Conservation (phyloP, 306 rosid genomes). For the Gastrolobium villosum region DNA sequence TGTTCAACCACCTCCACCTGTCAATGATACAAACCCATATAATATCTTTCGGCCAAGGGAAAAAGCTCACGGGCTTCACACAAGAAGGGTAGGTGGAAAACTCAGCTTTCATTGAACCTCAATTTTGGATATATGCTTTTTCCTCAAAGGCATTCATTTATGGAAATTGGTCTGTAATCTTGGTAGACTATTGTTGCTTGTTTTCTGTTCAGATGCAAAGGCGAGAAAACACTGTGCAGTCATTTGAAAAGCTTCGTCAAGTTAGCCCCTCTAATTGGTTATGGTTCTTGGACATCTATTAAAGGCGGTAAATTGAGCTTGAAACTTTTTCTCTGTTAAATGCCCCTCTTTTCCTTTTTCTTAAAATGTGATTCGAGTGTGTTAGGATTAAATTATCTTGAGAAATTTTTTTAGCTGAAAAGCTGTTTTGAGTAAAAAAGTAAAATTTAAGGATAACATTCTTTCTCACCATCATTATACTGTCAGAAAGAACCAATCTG, state of each 20-base stretch:
- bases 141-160: background rate
- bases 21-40: slow-evolving; percentile 96
- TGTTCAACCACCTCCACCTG: slow-evolving; percentile 97
- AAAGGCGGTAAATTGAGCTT: background rate
- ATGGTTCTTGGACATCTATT: background rate
- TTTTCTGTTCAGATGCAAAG: slow-evolving; percentile 74
- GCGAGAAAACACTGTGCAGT: slow-evolving; percentile 90
- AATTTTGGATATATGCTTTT: slow-evolving; percentile 33
- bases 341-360: background rate
- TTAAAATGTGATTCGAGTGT: too few species aligned
- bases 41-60: slow-evolving; percentile 99
- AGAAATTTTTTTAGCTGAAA: too few species aligned
- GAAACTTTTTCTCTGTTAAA: background rate
- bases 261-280: slow-evolving; percentile 51
- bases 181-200: background rate
- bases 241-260: slow-evolving; percentile 94
- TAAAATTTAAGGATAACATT: too few species aligned
- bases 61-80: slow-evolving; percentile 96
- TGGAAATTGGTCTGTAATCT: background rate
- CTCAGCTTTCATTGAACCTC: slow-evolving; percentile 26
- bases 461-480: too few species aligned
- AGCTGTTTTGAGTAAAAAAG: too few species aligned
- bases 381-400: background rate
- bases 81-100: slow-evolving; percentile 84
- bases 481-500: too few species aligned